Conservation (phyloP, 352 stramenopile genomes). For the Pythium dissotocum region DNA sequence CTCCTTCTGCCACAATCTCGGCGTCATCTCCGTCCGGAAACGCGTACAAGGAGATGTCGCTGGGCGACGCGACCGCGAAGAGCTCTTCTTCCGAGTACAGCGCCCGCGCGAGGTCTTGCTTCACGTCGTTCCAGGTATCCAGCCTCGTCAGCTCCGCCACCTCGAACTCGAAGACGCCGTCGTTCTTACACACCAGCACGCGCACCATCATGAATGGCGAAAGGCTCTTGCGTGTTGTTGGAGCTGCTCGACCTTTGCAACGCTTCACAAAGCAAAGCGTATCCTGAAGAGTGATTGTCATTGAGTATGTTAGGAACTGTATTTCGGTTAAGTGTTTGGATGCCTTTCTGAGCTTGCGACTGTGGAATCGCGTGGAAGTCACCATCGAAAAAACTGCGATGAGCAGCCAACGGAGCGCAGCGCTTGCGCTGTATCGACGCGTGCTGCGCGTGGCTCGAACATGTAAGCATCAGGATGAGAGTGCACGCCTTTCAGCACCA, state of each 20-base stretch:
- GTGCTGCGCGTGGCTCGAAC: constrained; percentile 68
- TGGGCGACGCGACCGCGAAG: constrained; percentile 54
- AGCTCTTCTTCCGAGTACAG: constrained; percentile 77
- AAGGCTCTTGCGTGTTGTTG: neutral
- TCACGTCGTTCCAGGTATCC: constrained; percentile 46
- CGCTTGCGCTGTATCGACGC: constrained; percentile 69
- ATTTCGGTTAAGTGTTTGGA: neutral
- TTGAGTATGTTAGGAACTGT: neutral
- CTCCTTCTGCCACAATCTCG: constrained; percentile 24
- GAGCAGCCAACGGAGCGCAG: constrained; percentile 26
- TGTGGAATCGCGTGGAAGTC: constrained; percentile 7
- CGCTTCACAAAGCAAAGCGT: constrained; percentile 1
- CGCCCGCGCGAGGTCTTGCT: constrained; percentile 54
- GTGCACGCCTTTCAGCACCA: neutral
- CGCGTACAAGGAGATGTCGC: constrained; percentile 64
- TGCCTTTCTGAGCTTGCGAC: neutral
- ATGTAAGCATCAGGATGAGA: constrained; percentile 45
- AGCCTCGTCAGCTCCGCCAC: constrained; percentile 33
- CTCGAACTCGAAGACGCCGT: constrained; percentile 74
- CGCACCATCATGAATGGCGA: constrained; percentile 34
- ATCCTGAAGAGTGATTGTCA: constrained; percentile 6
- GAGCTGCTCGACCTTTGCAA: neutral
- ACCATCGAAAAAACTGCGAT: neutral
- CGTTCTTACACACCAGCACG: constrained; percentile 80
- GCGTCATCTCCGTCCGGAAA: constrained; percentile 51